Base-by-base conservation (phyloP, 2,329 filamentous ascomycete genomes). In the Thermothelomyces thermophilus region DNA sequence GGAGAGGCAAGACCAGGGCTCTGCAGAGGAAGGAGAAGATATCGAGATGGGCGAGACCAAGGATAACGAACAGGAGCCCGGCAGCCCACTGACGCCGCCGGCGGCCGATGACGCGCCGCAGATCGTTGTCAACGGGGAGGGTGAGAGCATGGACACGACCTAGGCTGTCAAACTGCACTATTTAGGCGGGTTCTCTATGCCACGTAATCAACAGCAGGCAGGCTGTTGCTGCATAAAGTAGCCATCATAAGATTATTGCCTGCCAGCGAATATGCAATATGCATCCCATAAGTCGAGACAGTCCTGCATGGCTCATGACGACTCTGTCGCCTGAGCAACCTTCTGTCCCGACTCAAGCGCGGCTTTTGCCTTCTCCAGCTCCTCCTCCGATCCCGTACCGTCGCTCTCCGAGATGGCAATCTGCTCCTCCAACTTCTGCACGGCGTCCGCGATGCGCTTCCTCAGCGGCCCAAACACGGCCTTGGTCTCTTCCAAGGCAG, bases 401-500 rank as follows among this genome's bases (percentile, higher is more conserved):
- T 69, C 70, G 56, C 72, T 70, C 59, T 74, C 79, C 24, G 70
- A 69, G n/a, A 79, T 71, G 59, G 90, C 87, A 60, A 96, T 73
- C 66, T 88, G 76, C 58, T 85, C 79, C 69, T 94, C 82, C 42
- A 96, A 73, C 63, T 83, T 87, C 50, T 77, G 73, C 35, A 90
- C 72, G 1, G 89, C 84, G 49, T 84, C 80, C 40, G 68, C 70
- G 59, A 96, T 89, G 62, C 87, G 84, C 62, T 79, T 66, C 60
- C 78, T 79, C 57, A 97, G 70, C 1, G 80, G 80, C 2, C 76
- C 84, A 60, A 97, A 86, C 24, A 97, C 81, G 49, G 83, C 86
- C 65, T 86, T 86, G 8, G 93, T 97, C 71, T 98, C 87, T 57
- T 90, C 82, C n/a, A 90, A 73, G 19, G 87, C 90, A 72, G 80